Conservation (phyloP, 176 grass and related monocot genomes). For the Poa pratensis region DNA sequence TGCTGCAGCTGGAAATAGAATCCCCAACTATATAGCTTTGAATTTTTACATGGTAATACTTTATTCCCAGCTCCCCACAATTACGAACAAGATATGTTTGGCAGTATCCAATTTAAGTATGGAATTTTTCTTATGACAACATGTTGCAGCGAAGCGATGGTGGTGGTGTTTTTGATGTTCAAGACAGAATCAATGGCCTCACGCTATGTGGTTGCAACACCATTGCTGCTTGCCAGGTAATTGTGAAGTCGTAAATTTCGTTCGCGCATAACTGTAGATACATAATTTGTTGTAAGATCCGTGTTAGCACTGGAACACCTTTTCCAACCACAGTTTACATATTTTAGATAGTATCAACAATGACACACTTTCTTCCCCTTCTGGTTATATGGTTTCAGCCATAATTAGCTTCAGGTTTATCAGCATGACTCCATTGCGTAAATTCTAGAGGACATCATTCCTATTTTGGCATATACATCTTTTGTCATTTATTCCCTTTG, state of each 20-base stretch:
- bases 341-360: neutral
- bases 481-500: neutral
- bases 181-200: conserved; percentile 92
- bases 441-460: neutral
- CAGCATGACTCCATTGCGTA: neutral
- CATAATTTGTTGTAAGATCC: conserved; percentile 5
- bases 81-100: neutral
- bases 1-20: conserved; percentile 83
- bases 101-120: neutral
- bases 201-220: conserved; percentile 78
- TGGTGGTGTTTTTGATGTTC: conserved; percentile 83
- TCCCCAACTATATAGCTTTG: conserved; percentile 89
- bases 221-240: conserved; percentile 80
- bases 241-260: neutral
- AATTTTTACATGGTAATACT: conserved; percentile 92
- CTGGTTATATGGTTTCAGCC: neutral
- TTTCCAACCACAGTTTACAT: neutral
- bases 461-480: neutral
- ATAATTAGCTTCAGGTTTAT: neutral
- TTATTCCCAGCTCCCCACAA: neutral
- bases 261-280: neutral
- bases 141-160: conserved; percentile 84
- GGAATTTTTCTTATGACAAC: conserved; percentile 33
- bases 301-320: neutral
- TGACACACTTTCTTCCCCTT: neutral